Percentiles rank a stretch among this genome's conserved stretches.
Evolutionary conservation across 2,329 filamentous ascomycete genomes (phyloP).

Genomic region (Grosmannia clavigera): DNA sequence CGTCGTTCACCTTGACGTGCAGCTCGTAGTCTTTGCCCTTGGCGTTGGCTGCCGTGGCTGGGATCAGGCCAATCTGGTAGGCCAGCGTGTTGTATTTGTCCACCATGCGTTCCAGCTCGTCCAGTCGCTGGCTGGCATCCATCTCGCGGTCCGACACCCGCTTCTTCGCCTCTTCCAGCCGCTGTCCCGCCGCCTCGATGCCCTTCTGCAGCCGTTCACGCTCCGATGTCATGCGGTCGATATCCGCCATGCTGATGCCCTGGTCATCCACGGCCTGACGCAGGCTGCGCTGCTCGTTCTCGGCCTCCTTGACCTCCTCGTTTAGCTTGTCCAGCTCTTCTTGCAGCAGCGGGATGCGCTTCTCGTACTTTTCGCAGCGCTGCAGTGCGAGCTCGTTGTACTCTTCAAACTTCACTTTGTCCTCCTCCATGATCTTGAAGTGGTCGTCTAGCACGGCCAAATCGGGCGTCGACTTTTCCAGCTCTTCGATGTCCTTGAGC

Average conservation of each 20-base stretch:
- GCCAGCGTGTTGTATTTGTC: slow-evolving; percentile 89
- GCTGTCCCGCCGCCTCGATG: slow-evolving; percentile 61
- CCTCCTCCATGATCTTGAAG: slow-evolving; percentile 88
- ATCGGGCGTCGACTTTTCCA: slow-evolving; percentile 77
- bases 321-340: slow-evolving; percentile 73
- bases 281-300: slow-evolving; percentile 66
- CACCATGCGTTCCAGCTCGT: slow-evolving; percentile 82
- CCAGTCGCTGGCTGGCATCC: slow-evolving; percentile 75
- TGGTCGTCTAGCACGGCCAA: slow-evolving; percentile 75
- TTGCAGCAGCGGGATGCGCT: slow-evolving; percentile 67
- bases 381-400: slow-evolving; percentile 79
- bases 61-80: slow-evolving; percentile 88
- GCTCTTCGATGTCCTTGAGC: slow-evolving; percentile 73
- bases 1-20: slow-evolving; percentile 66
- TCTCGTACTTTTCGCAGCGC: slow-evolving; percentile 81
- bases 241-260: slow-evolving; percentile 94
- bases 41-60: slow-evolving; percentile 70
- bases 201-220: slow-evolving; percentile 85
- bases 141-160: slow-evolving; percentile 73
- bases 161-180: slow-evolving; percentile 76
- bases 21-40: slow-evolving; percentile 80
- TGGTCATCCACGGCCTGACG: slow-evolving; percentile 84
- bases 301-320: slow-evolving; percentile 62
- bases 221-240: slow-evolving; percentile 96
- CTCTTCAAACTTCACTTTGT: slow-evolving; percentile 87